These are phyloP conservation scores for Raffaelea deltoideospora DNA, from an alignment of 2,329 filamentous ascomycete species.

Conservation along the genomic window DNA sequence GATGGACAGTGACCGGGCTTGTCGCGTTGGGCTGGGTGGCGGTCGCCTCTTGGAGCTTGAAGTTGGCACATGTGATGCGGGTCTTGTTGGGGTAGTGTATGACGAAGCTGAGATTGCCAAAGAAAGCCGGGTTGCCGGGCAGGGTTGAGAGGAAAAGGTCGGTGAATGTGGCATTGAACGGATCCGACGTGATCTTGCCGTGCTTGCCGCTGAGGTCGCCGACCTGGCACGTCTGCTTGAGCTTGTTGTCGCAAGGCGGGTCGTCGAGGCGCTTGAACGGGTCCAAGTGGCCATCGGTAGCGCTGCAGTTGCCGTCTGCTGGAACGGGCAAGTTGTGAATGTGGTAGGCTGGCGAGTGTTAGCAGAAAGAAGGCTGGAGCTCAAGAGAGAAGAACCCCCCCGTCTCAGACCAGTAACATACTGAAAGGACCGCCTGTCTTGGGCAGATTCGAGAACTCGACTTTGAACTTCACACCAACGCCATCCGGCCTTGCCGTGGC, in stretches of 20 bases:
- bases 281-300: conserved; percentile 53
- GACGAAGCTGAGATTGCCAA: conserved; percentile 50
- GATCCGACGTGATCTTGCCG: conserved; percentile 39
- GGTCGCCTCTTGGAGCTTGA: conserved; percentile 23
- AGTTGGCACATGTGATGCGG: conserved; percentile 51
- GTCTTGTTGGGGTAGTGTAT: conserved; percentile 50
- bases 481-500: conserved; percentile 15
- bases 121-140: conserved; percentile 36
- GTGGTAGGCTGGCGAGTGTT: conserved; percentile 45
- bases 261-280: conserved; percentile 50
- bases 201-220: conserved; percentile 66
- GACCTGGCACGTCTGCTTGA: conserved; percentile 54
- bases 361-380: not conserved
- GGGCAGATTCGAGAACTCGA: conserved; percentile 18
- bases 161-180: conserved; percentile 33
- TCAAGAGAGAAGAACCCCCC: conserved; percentile 23
- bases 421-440: conserved; percentile 17
- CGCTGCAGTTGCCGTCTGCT: conserved; percentile 54
- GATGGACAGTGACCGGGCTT: too few species aligned
- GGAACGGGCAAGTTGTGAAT: conserved; percentile 53
- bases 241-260: conserved; percentile 39
- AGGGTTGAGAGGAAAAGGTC: conserved; percentile 44
- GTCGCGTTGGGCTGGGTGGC: too few species aligned
- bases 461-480: conserved; percentile 16
- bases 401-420: too few species aligned